A percentile compares a stretch with the other conserved stretches of the same genome.
Evolutionary conservation across 306 rosid genomes (phyloP).

Genomic region (Rubus idaeus): DNA sequence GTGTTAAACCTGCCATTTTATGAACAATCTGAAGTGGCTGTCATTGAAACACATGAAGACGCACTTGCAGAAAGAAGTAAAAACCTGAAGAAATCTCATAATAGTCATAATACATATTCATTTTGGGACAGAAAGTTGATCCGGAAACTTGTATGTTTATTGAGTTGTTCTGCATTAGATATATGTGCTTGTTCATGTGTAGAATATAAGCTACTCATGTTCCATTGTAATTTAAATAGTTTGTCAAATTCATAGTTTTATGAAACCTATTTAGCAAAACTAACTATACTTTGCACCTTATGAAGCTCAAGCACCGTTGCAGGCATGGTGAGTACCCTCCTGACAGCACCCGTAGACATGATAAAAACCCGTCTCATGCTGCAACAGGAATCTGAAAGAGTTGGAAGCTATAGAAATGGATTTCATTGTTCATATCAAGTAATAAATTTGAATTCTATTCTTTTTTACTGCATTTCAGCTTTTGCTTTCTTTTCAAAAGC

Average conservation of each 20-base stretch:
- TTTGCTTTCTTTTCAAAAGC: not conserved
- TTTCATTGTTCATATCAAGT: conserved; percentile 90
- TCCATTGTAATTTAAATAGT: not conserved
- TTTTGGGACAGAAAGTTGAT: not conserved
- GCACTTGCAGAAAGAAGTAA: not conserved
- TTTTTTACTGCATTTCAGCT: not conserved
- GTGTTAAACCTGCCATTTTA: not conserved
- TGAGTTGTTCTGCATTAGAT: not conserved
- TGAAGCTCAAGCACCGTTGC: conserved; percentile 84
- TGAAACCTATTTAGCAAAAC: conserved; percentile 20
- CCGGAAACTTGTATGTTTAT: not conserved
- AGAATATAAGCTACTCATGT: not conserved
- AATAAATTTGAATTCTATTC: not conserved
- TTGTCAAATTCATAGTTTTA: not conserved
- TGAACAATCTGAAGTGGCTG: conserved; percentile 4
- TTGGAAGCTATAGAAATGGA: conserved; percentile 63
- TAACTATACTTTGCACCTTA: conserved; percentile 31
- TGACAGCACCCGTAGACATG: conserved; percentile 93
- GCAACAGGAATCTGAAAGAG: conserved; percentile 62
- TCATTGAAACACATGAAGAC: not conserved
- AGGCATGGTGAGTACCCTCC: conserved; percentile 67
- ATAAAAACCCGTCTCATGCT: conserved; percentile 95
- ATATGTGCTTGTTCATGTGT: not conserved
- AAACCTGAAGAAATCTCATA: not conserved
- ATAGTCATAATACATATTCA: not conserved